Evolutionary conservation across 164 flowering plant genomes (phyloP), one percentile per base, ranked within the genome.

Genomic region (Buxus sempervirens): DNA sequence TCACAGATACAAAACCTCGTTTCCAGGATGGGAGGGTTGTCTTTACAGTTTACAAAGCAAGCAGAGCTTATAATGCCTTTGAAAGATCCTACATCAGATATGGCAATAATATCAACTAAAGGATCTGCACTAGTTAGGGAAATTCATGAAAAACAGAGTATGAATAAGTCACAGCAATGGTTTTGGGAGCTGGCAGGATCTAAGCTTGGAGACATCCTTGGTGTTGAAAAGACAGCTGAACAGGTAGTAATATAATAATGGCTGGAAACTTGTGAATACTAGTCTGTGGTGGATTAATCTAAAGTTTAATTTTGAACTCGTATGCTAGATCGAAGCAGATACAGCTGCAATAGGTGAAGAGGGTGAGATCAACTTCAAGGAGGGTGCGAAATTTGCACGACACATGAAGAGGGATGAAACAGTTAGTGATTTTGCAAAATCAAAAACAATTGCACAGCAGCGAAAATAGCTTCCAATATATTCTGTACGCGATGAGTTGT

Each of bases 181-280:
- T 95, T 95, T 76, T 95, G 99, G 99, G 99, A 95, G 82, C 98
- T 92, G 65, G 99, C 98, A 36, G 99, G 99, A 36, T 92, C 99
- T 65, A 87, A 88, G 73, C 90, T 95, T 73, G 99, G 99, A 56
- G 82, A 95, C 76, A 95, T 95, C 68, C 91, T 95, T 70, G 99
- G 99, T 74, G 98, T 95, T 66, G 95, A 95, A 77, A 95, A 92
- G 76, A 81, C 96, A 14, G 93, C 89, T 18, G 98, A 92, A 64
- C 97, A 95, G 91, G 99, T 88, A 98, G 92, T 73, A n/a, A n/a
- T n/a, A n/a, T n/a, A 72, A 25, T 32, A n/a, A 51, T 51, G 28
- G 51, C 15, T 20, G 19, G 12, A 53, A 64, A 25, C 14, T 54
- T 61, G 1, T 41, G 41, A 8, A 41, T 21, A 60, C 22, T 45